Conservation (phyloP, 106 monocot species). For the Iris macrosiphon region DNA sequence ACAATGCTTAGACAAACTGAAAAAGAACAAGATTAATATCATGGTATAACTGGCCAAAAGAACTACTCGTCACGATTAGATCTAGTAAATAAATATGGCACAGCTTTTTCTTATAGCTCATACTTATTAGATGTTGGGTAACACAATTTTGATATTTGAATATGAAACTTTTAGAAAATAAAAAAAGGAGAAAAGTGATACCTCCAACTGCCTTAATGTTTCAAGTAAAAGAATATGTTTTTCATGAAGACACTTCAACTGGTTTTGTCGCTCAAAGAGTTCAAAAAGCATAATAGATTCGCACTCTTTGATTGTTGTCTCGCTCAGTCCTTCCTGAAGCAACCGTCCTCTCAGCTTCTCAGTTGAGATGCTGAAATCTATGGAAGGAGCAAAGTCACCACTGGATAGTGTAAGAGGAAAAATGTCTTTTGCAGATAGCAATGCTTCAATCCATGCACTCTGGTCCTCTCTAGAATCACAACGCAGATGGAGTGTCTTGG, state of each 20-base stretch:
- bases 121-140: too few species aligned
- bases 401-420: constrained; percentile 55
- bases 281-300: constrained; percentile 66
- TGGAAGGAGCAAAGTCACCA: constrained; percentile 35
- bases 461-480: constrained; percentile 76
- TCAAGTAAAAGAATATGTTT: constrained; percentile 69
- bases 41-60: too few species aligned
- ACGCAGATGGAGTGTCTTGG: constrained; percentile 79
- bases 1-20: too few species aligned
- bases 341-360: constrained; percentile 58
- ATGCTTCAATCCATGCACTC: constrained; percentile 56
- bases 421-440: constrained; percentile 52
- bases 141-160: too few species aligned
- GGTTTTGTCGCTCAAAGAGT: constrained; percentile 51
- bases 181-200: constrained; percentile 28
- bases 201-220: constrained; percentile 77
- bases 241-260: constrained; percentile 48
- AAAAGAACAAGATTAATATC: too few species aligned
- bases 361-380: constrained; percentile 54
- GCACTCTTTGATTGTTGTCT: constrained; percentile 57
- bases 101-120: too few species aligned
- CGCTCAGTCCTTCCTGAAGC: constrained; percentile 57
- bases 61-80: too few species aligned
- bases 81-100: too few species aligned
- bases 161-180: too few species aligned